phyloP scores from a whole-genome alignment of 1,284 basidiomycete species.

The Leccinum griseonigrum region DNA sequence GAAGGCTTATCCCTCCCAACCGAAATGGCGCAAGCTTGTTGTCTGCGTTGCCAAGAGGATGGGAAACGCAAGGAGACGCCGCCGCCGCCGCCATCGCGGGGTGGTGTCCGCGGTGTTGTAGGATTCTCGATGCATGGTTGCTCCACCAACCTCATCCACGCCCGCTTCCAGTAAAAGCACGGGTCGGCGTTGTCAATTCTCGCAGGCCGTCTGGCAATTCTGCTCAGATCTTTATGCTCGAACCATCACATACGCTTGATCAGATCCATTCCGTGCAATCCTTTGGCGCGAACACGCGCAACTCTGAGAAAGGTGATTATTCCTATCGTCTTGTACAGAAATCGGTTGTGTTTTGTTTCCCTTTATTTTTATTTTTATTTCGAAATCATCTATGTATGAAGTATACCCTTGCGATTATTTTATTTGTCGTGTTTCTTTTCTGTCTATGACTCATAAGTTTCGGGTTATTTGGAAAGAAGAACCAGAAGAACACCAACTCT shows the following conservation, averaged over 20 bases:
- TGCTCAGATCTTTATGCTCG: conserved; percentile 55
- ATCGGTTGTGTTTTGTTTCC: conserved; percentile 25
- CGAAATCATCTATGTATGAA: conserved; percentile 10
- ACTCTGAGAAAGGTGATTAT: conserved; percentile 72
- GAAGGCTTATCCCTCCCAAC: too few species aligned
- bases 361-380: conserved; percentile 3
- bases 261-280: conserved; percentile 60
- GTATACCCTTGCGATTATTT: conserved; percentile 10
- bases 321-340: conserved; percentile 52
- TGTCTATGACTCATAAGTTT: too few species aligned
- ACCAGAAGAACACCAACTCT: too few species aligned
- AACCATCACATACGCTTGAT: conserved; percentile 48
- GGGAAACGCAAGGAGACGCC: too few species aligned
- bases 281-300: conserved; percentile 72
- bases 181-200: conserved; percentile 67
- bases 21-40: too few species aligned
- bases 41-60: too few species aligned
- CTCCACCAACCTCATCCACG: conserved; percentile 15
- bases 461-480: not conserved
- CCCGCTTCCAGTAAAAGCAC: conserved; percentile 34
- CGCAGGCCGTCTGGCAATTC: conserved; percentile 69
- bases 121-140: conserved; percentile 27
- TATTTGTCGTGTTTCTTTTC: too few species aligned
- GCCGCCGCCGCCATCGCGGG: too few species aligned
- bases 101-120: conserved; percentile 6